Evolutionary conservation across 306 rosid species (phyloP), one percentile per base, ranked within the genome.

Genomic region (Biancaea sappan): DNA sequence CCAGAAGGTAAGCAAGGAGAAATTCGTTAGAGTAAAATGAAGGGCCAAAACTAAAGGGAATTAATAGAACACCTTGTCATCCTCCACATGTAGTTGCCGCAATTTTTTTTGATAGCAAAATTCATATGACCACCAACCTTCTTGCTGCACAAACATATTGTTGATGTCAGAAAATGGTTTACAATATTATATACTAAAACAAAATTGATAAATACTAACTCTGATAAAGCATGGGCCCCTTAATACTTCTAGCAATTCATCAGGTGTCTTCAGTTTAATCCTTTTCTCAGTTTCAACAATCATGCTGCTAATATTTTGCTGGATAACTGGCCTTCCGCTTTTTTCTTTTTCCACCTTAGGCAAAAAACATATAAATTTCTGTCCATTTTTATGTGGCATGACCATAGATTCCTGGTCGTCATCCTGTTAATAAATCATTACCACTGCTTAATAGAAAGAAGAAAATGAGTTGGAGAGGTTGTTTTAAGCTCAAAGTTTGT

Each of bases 41-140:
- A 58, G 29, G 16, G 65, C 37, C 29, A 76, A 56, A 72, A 61
- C 34, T 44, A 32, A 44, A 69, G 38, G 40, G 11, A 57, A 71
- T 74, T 84, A 80, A 32, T 57, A 59, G 58, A 34, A 77, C 74
- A 94, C 99, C 97, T 90, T 85, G 0, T 90, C 95, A 52, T 94
- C 90, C 79, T 92, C 99, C 89, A 84, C 8, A 84, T 94, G 99
- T 46, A 94, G 77, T 84, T 94, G 99, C 46, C 91, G 82, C 80
- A 94, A 75, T 61, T 43, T 80, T 83, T 82, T 83, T 69, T 88
- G 93, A 83, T 92, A 90, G 86, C 99, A 94, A 83, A 94, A 94
- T 78, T 94, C 99, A 75, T 94, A 94, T 28, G 95, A 74, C 99
- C 99, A 94, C 98, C 99, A 94, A 71, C 97, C 97, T 81, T 92